Conservation (phyloP, 1,139 yeast species). For the Insectozyma bohioensis region DNA sequence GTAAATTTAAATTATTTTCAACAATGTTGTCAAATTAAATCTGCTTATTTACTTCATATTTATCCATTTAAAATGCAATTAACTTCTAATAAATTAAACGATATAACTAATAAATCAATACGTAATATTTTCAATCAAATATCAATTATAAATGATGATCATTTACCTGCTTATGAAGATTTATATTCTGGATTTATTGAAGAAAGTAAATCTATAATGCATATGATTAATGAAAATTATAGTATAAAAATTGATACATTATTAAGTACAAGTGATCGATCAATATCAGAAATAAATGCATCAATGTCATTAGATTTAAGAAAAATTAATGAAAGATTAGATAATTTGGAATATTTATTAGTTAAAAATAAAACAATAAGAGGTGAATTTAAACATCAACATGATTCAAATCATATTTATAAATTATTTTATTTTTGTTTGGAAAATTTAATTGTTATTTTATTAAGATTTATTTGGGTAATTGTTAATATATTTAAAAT, state of each 20-base stretch:
- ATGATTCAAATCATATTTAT: constrained; percentile 16
- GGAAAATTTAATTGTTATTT: constrained; percentile 54
- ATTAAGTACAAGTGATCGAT: constrained; percentile 69
- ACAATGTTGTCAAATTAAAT: constrained; percentile 20
- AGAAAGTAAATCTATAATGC: constrained; percentile 40
- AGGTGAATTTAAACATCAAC: constrained; percentile 19
- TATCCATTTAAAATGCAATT: constrained; percentile 30
- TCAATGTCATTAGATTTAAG: constrained; percentile 72
- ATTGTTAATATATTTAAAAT: constrained; percentile 56
- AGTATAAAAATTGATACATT: constrained; percentile 62
- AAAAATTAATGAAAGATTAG: constrained; percentile 67
- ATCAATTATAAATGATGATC: constrained; percentile 33
- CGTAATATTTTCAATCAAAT: constrained; percentile 24
- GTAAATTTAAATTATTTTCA: constrained; percentile 16
- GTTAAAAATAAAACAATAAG: constrained; percentile 28
- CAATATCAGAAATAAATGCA: constrained; percentile 81
- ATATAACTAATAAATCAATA: constrained; percentile 24
- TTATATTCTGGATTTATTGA: constrained; percentile 33
- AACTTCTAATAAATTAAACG: constrained; percentile 20
- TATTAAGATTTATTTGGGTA: constrained; percentile 72
- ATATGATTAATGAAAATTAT: constrained; percentile 41
- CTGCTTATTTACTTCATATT: constrained; percentile 26
- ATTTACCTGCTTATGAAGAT: constrained; percentile 36
- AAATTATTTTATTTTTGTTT: constrained; percentile 39
- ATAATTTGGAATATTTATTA: constrained; percentile 45